Base-by-base conservation (phyloP, 495 filamentous ascomycete species). In the Penicillium salamii region DNA sequence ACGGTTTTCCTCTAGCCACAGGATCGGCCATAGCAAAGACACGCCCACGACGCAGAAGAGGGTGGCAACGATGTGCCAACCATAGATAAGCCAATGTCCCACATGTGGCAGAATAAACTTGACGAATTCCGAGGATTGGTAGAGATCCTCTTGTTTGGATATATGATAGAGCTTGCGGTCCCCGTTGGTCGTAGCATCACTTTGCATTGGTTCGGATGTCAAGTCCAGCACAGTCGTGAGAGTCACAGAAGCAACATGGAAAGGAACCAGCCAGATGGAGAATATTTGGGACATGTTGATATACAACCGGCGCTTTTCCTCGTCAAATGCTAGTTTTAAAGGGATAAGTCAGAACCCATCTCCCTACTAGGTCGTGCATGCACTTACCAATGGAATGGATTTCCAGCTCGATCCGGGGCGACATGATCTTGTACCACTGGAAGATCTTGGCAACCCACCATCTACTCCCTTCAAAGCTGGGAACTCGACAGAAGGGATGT, bases 361-460 rank as follows among this genome's bases (percentile, higher is more conserved):
- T 12, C 8, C 35, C 8, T 37, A 7, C 7, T 21, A 2, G 1
- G 13, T 45, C 19, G 3, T 26, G 9, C 28, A 20, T 17, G 7
- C 9, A 62, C 75, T 46, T 67, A 89, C 87, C 84, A 18, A 85
- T 67, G 12, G 85, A 88, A 49, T 88, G 74, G 8, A 96, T 70
- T 1, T 78, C 61, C n/a, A 91, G 55, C 18, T 82, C 70, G 38
- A 91, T 88, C n/a, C 73, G 69, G 1, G 90, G 90, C 29, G 80
- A 86, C 61, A 95, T 73, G 54, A 92, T 84, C 61, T 89, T 89
- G 66, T 95, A 93, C 87, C 89, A 95, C 51, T 85, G 86, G 55
- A 85, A 92, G 31, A 95, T 85, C 48, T 78, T 77, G 49, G 73
- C 71, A 21, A 95, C 74, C 15, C 85, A 60, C 60, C 71, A 76